These are phyloP conservation scores for Aureobasidium sp. DNA, from an alignment of 2,329 filamentous ascomycete genomes.

Conservation along the genomic window DNA sequence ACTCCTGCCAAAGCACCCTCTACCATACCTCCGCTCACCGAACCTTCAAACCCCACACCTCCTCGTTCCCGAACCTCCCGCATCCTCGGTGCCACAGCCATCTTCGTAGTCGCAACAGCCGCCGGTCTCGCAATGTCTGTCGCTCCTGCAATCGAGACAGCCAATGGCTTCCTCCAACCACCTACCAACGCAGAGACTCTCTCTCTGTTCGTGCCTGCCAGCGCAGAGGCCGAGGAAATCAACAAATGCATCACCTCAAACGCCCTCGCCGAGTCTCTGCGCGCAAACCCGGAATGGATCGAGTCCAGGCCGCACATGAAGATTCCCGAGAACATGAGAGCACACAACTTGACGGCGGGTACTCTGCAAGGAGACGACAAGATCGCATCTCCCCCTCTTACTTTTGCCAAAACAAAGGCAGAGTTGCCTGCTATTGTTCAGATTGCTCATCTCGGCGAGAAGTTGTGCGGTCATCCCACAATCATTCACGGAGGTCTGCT, in stretches of 20 bases:
- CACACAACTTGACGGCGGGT: constrained; percentile 73
- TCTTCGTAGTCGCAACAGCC: constrained; percentile 43
- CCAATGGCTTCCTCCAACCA: constrained; percentile 46
- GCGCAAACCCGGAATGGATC: constrained; percentile 57
- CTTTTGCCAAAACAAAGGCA: constrained; percentile 51
- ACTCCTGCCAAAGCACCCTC: not conserved
- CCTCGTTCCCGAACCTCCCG: constrained; percentile 27
- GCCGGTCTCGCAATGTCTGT: constrained; percentile 53
- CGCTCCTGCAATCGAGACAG: constrained; percentile 45
- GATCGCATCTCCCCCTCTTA: constrained; percentile 73
- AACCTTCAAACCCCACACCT: not conserved
- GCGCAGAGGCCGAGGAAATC: constrained; percentile 49
- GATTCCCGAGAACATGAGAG: constrained; percentile 63
- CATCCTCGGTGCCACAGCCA: constrained; percentile 41
- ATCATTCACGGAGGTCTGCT: constrained; percentile 86
- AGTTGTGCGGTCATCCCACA: constrained; percentile 81
- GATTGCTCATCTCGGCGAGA: constrained; percentile 68
- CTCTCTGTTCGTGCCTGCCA: constrained; percentile 52
- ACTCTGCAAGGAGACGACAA: constrained; percentile 67
- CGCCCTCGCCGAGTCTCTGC: constrained; percentile 63
- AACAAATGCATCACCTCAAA: constrained; percentile 70
- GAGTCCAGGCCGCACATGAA: constrained; percentile 84
- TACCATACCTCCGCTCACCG: not conserved
- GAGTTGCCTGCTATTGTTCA: constrained; percentile 53
- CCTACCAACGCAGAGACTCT: constrained; percentile 69